A percentile compares a stretch with the other conserved stretches of the same genome.
Evolutionary conservation across 2,329 filamentous ascomycete genomes (phyloP).

Genomic region (Microsporum audouinii): DNA sequence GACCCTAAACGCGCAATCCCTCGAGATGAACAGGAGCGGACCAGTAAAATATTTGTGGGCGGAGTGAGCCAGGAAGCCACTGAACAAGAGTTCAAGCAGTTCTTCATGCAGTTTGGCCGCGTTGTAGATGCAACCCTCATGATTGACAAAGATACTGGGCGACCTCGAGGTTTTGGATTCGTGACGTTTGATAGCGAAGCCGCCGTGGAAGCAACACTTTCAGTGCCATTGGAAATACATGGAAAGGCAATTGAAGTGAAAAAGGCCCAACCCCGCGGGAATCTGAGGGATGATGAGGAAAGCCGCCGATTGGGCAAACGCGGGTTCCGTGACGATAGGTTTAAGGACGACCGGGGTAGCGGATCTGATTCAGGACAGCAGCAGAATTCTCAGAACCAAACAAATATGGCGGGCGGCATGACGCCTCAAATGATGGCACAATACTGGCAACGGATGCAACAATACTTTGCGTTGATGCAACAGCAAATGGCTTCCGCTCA

Average conservation of each 20-base stretch:
- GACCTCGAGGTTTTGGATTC: conserved; percentile 91
- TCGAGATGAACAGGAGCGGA: conserved; percentile 94
- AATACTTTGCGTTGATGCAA: conserved; percentile 92
- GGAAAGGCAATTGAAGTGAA: conserved; percentile 97
- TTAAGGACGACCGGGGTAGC: conserved; percentile 30
- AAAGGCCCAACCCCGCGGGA: conserved; percentile 89
- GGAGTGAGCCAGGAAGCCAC: conserved; percentile 96
- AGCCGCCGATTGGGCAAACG: conserved; percentile 43
- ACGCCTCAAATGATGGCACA: conserved; percentile 96
- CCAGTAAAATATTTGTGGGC: conserved; percentile 96
- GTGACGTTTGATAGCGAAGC: conserved; percentile 96
- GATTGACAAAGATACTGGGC: conserved; percentile 99
- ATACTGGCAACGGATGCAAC: conserved; percentile 97
- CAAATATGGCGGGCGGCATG: conserved; percentile 51
- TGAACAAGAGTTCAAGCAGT: conserved; percentile 89
- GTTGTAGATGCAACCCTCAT: conserved; percentile 96
- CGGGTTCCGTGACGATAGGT: conserved; percentile 31
- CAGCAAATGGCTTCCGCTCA: conserved; percentile 60
- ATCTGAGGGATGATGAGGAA: conserved; percentile 82
- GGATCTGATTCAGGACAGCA: conserved; percentile 34
- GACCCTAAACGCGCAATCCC: conserved; percentile 96
- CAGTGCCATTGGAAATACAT: conserved; percentile 75
- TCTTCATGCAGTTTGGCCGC: conserved; percentile 91
- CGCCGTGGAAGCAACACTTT: conserved; percentile 83
- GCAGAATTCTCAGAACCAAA: conserved; percentile 34